phyloP scores from a whole-genome alignment of 805 yeast species.

The Pichia cephalocereana region DNA sequence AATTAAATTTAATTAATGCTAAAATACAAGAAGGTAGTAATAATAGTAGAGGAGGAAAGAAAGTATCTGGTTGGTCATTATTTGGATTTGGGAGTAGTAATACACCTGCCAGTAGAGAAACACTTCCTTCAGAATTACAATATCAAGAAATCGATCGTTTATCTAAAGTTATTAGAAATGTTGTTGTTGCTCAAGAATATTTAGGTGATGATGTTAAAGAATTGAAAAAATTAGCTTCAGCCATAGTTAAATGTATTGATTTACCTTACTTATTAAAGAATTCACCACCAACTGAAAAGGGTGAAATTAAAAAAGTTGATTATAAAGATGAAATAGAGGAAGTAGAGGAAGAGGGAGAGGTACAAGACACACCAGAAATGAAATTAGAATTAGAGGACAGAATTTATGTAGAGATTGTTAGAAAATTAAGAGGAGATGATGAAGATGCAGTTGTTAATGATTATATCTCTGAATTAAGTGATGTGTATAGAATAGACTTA shows the following conservation, averaged over 20 bases:
- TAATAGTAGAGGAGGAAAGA: not conserved
- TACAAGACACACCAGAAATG: too few relatives aligned
- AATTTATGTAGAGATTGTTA: slow-evolving; percentile 12
- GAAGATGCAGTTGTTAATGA: slow-evolving; percentile 19
- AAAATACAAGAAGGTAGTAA: not conserved
- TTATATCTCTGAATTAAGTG: slow-evolving; percentile 23
- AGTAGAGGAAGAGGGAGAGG: too few relatives aligned
- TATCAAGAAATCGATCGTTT: slow-evolving; percentile 4
- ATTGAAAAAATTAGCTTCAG: slow-evolving; percentile 3
- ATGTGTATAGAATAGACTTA: slow-evolving; percentile 21
- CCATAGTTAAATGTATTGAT: slow-evolving; percentile 5
- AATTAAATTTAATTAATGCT: not conserved
- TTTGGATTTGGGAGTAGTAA: not conserved
- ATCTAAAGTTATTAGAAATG: slow-evolving; percentile 10
- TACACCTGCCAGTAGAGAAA: not conserved
- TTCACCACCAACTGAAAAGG: not conserved
- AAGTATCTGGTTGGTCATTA: not conserved
- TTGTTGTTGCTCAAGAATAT: slow-evolving; percentile 7
- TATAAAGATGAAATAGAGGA: not conserved
- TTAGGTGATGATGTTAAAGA: slow-evolving; percentile 12
- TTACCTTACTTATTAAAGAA: not conserved
- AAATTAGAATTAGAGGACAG: slow-evolving; percentile 10
- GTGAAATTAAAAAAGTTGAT: not conserved
- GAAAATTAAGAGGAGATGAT: slow-evolving; percentile 22
- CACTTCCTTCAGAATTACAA: not conserved